phyloP scores from a whole-genome alignment of 331 rosid genomes.

The Quercus tomentella region DNA sequence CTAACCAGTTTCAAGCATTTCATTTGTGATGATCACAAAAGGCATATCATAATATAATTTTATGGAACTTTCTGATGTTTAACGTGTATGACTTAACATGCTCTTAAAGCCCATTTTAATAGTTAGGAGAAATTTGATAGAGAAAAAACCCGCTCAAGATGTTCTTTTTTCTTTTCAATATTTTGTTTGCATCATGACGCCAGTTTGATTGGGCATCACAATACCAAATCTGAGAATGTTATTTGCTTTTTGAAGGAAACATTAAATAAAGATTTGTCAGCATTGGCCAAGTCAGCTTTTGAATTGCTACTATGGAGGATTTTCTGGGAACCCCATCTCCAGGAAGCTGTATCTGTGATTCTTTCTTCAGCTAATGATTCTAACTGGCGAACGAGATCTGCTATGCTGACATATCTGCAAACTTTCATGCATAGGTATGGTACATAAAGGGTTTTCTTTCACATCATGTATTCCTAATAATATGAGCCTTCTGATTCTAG shows the following conservation, averaged over 20 bases:
- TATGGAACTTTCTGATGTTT: neutral
- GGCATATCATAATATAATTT: neutral
- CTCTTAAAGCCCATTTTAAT: too few species aligned
- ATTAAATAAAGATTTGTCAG: slow-evolving; percentile 89
- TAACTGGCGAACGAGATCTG: slow-evolving; percentile 95
- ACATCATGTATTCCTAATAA: neutral
- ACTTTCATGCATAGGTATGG: slow-evolving; percentile 94
- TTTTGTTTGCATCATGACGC: slow-evolving; percentile 14
- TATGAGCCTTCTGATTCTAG: neutral
- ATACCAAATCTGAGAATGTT: neutral
- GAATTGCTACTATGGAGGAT: slow-evolving; percentile 90
- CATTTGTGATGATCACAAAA: neutral
- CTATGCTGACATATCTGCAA: slow-evolving; percentile 79
- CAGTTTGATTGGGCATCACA: neutral
- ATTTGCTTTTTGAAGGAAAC: slow-evolving; percentile 64
- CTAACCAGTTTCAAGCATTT: neutral
- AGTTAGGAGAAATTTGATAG: too few species aligned
- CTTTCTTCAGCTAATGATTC: slow-evolving; percentile 82
- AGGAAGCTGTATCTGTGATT: slow-evolving; percentile 71
- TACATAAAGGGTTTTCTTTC: neutral
- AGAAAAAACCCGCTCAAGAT: too few species aligned
- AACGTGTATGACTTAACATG: neutral
- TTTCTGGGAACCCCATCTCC: slow-evolving; percentile 82
- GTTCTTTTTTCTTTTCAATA: slow-evolving; percentile 13
- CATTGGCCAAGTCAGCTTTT: slow-evolving; percentile 85